Conservation (phyloP, 805 yeast species). For the Kluyveromyces starmeri region DNA sequence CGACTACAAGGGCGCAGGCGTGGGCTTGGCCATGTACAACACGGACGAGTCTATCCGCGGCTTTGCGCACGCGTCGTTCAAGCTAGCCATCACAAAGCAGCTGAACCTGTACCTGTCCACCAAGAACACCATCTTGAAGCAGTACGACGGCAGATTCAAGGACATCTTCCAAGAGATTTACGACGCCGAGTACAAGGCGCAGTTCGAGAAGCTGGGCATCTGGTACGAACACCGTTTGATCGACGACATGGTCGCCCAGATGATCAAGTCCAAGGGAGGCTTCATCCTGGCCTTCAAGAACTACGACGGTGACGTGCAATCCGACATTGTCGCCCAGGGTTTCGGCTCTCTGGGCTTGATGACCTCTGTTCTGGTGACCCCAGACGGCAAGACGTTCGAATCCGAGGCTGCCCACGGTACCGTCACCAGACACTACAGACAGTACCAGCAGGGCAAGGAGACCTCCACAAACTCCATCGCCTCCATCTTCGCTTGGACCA, state of each 20-base stretch:
- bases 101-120: slow-evolving; percentile 63
- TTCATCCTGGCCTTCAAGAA: slow-evolving; percentile 73
- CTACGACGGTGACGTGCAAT: slow-evolving; percentile 81
- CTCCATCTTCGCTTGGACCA: slow-evolving; percentile 79
- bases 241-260: slow-evolving; percentile 85
- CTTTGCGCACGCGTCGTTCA: slow-evolving; percentile 74
- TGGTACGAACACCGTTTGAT: slow-evolving; percentile 75
- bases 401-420: slow-evolving; percentile 86
- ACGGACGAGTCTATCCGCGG: slow-evolving; percentile 70
- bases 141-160: slow-evolving; percentile 75
- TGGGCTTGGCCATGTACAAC: slow-evolving; percentile 76
- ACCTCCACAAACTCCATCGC: slow-evolving; percentile 83
- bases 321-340: slow-evolving; percentile 82
- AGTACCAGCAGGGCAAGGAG: slow-evolving; percentile 71
- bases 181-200: slow-evolving; percentile 44
- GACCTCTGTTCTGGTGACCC: slow-evolving; percentile 77
- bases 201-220: slow-evolving; percentile 53
- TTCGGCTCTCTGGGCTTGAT: slow-evolving; percentile 77
- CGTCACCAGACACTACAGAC: slow-evolving; percentile 79
- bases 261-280: slow-evolving; percentile 80
- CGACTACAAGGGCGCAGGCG: slow-evolving; percentile 53
- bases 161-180: slow-evolving; percentile 67
- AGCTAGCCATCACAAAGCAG: slow-evolving; percentile 56
- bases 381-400: slow-evolving; percentile 81
- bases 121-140: slow-evolving; percentile 73